Evolutionary conservation across 768 basidiomycete genomes (phyloP), one percentile per base, ranked within the genome.

Genomic region (Tricholoma sp.): DNA sequence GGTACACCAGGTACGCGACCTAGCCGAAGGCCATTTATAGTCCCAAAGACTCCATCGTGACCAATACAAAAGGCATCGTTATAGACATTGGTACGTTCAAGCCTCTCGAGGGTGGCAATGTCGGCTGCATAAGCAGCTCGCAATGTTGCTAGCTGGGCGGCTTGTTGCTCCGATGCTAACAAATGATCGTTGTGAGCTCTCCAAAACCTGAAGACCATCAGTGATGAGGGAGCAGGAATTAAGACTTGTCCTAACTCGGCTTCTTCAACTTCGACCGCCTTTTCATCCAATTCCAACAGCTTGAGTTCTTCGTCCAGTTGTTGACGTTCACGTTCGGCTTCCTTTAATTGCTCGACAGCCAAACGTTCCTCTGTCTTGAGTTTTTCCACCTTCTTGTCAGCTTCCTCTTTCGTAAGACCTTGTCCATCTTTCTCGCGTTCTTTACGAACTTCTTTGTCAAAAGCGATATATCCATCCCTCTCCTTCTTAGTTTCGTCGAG

Each of bases 11-110:
- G 45, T 2, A 84, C 45, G 22, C 45, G 45, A 3, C 97, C 97
- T 19, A 98, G 73, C 35, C 97, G 83, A 12, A 99, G 45, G 22
- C 67, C 94, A 65, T 98, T 98, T 71, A 99, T 98, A n/a, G 96
- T 98, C 1, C 94, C 97, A 65, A 98, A 94, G 0, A 90, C 89
- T 5, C 92, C 91, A 64, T 96, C 94, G 59, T 94, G 92, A 2
- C 94, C 93, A 62, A 96, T 95, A 65, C 92, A 94, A 46, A 97
- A 97, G 0, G 93, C 91, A 64, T 97, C 94, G 59, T 94, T 94
- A 74, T 96, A 96, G 21, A 97, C 94, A 66, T 97, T 97, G 2
- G 93, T 93, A 53, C 88, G 83, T 67, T 94, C 89, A 10, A 97
- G 79, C 69, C 91, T 89, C 67, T 93, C 91, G 14, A 91, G 78